phyloP scores from a whole-genome alignment of 345 rosid genomes.

The Turritis glabra region DNA sequence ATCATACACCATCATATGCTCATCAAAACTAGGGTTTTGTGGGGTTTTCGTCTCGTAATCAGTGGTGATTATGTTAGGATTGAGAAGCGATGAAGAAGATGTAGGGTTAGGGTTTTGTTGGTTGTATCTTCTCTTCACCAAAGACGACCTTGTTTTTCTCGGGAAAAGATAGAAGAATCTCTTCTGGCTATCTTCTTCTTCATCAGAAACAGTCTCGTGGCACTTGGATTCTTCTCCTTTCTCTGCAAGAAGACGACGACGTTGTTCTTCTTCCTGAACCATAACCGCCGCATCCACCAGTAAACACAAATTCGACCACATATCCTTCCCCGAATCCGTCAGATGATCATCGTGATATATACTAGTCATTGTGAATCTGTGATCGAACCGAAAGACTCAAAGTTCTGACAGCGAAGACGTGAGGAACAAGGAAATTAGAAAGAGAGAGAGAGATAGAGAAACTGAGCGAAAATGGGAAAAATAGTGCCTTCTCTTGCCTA shows the following conservation, averaged over 20 bases:
- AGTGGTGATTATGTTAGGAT: too few species aligned
- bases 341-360: neutral
- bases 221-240: neutral
- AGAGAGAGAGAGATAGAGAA: too few species aligned
- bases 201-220: too few species aligned
- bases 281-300: neutral
- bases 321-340: neutral
- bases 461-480: neutral
- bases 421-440: neutral
- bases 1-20: neutral
- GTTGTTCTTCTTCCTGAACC: neutral
- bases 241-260: neutral
- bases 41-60: neutral
- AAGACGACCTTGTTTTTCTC: neutral
- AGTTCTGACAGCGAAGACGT: neutral
- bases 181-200: neutral
- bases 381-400: neutral
- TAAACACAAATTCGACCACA: neutral
- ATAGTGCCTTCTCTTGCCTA: neutral
- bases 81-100: neutral
- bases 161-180: neutral
- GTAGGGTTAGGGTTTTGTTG: neutral
- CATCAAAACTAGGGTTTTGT: neutral
- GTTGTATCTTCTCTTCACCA: neutral
- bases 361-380: neutral